These are phyloP conservation scores for Penicillium psychrosexuale DNA, from an alignment of 2,329 filamentous ascomycete genomes.

Conservation along the genomic window DNA sequence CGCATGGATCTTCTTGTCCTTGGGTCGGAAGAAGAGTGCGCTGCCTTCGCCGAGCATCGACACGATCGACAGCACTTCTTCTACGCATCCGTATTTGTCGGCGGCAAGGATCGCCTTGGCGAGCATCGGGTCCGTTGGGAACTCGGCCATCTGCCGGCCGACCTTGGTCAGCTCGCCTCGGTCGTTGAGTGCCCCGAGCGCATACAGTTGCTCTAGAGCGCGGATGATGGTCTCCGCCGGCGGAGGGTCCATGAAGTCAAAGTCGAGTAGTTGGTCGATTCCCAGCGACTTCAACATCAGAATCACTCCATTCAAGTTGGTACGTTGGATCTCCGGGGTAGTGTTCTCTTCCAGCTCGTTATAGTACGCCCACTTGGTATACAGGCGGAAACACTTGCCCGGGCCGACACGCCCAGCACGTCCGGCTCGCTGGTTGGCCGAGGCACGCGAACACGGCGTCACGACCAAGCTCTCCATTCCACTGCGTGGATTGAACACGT, in stretches of 20 bases:
- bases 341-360: conserved; percentile 93
- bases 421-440: conserved; percentile 87
- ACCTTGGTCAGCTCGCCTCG: conserved; percentile 85
- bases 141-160: conserved; percentile 91
- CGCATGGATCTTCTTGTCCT: conserved; percentile 95
- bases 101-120: conserved; percentile 85
- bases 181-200: conserved; percentile 83
- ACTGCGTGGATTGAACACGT: conserved; percentile 84
- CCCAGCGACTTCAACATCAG: conserved; percentile 84
- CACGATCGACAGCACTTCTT: conserved; percentile 90
- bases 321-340: conserved; percentile 88
- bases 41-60: conserved; percentile 88
- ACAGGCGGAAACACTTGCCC: conserved; percentile 89
- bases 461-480: conserved; percentile 91
- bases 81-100: conserved; percentile 86
- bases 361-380: conserved; percentile 90
- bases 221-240: conserved; percentile 85
- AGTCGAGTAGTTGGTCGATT: conserved; percentile 87
- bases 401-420: conserved; percentile 88
- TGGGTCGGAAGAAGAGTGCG: conserved; percentile 88
- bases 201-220: conserved; percentile 86
- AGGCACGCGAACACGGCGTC: conserved; percentile 85
- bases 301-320: conserved; percentile 80
- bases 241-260: conserved; percentile 94
- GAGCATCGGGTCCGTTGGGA: conserved; percentile 88